Evolutionary conservation across 2,329 filamentous ascomycete genomes (phyloP), one percentile per base, ranked within the genome.

Genomic region (Didymella pinodella): DNA sequence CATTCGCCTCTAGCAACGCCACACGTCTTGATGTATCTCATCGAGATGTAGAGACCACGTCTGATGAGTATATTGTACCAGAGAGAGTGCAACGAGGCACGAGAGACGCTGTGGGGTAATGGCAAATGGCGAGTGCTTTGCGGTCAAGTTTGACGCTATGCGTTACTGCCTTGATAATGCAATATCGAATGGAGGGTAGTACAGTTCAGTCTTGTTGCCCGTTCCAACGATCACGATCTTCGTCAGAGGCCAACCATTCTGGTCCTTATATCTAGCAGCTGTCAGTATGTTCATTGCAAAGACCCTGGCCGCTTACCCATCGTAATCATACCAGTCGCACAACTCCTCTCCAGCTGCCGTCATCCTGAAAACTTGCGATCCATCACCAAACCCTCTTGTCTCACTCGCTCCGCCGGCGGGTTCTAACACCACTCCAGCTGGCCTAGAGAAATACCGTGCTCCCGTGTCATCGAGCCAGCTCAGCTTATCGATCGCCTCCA

Each of bases 321-420:
- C 72, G 36, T 71, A 74, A 45, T 75, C 72, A 54, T 69, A 73
- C 68, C 70, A 75, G 48, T 75, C 67, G 45, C 72, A 75, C 7
- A 47, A 43, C 8, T 67, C 64, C 34, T 69, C 48, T 3, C 67
- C 71, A 16, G 71, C 67, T 14, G 66, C 59, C 2, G 67, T 65
- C 61, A 73, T 67, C 16, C 72, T 62, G 65, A 69, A 74, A 0
- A 73, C 64, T 28, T 71, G 70, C 22, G 66, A 61, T 4, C 68
- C 63, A 11, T 64, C 47, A 3, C 71, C 70, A 55, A 72, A 72
- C 43, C 70, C 54, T 1, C 52, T 65, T 12, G 50, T 59, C 53
- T 72, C 71, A 4, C 61, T 66, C 5, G 51, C 65, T 1, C 70
- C 70, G 34, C 71, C 70, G 10, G 68, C 62, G 22, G 72, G 70